Percentiles rank a stretch among this genome's conserved stretches.
phyloP scores from a whole-genome alignment of 2,329 filamentous ascomycete species.

The Xylaria digitata region DNA sequence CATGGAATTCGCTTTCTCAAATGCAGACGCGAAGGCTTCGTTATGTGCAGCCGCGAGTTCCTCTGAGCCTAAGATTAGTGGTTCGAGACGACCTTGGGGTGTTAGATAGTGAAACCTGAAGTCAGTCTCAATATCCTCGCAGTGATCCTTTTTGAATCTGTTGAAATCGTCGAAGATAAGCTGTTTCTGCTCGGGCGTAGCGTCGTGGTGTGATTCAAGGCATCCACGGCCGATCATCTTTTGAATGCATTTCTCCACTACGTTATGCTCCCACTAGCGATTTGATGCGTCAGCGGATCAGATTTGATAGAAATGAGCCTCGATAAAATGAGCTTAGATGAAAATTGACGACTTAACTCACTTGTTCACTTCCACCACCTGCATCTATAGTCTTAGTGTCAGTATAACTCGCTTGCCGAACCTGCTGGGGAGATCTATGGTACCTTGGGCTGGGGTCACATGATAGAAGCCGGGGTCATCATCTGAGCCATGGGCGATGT shows the following conservation, averaged over 20 bases:
- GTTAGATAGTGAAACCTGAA: not conserved
- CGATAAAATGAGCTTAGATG: too few species aligned
- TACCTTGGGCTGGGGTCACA: slow-evolving; percentile 3
- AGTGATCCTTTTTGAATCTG: not conserved
- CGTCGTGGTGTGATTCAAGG: not conserved
- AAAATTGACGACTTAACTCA: not conserved
- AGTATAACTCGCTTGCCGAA: not conserved
- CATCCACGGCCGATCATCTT: not conserved
- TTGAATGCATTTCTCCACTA: slow-evolving; percentile 1
- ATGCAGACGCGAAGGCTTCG: not conserved
- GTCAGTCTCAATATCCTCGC: not conserved
- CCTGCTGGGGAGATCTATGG: not conserved
- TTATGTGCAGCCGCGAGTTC: not conserved
- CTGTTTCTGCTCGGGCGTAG: not conserved
- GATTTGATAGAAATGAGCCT: not conserved
- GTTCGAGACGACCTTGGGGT: not conserved
- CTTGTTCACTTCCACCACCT: slow-evolving; percentile 13
- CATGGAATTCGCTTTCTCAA: slow-evolving; percentile 3
- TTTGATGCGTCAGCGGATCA: not conserved
- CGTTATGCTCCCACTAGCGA: slow-evolving; percentile 9
- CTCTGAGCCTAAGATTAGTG: not conserved
- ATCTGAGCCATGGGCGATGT: not conserved
- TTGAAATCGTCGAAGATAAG: not conserved
- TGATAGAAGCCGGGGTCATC: slow-evolving; percentile 4
- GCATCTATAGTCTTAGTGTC: not conserved